These are phyloP conservation scores for Cercophora scortea DNA, from an alignment of 495 filamentous ascomycete species.

Conservation along the genomic window DNA sequence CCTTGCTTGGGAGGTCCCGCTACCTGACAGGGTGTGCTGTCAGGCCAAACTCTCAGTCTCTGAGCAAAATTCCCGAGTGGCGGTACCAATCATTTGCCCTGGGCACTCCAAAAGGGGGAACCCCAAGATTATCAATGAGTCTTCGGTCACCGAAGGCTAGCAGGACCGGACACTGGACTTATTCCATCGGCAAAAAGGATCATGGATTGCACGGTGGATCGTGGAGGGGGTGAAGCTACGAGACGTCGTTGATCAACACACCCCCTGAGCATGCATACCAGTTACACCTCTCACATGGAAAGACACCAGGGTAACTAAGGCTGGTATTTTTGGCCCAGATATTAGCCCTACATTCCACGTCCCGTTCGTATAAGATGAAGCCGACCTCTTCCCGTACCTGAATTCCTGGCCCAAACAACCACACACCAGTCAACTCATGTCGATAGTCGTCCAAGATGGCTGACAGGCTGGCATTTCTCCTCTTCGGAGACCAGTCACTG, in stretches of 20 bases:
- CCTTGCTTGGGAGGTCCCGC: constrained; percentile 18
- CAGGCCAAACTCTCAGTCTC: constrained; percentile 48
- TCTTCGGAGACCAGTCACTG: constrained; percentile 77
- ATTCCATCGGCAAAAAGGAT: constrained; percentile 26
- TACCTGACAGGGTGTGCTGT: constrained; percentile 20
- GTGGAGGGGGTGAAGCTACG: constrained; percentile 12
- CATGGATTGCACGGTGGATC: constrained; percentile 6
- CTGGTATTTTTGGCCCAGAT: constrained; percentile 12
- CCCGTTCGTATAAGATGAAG: constrained; percentile 11
- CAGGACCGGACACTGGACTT: constrained; percentile 22
- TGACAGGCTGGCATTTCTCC: constrained; percentile 38
- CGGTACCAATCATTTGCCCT: constrained; percentile 25
- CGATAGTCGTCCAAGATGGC: constrained; percentile 26
- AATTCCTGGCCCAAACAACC: constrained; percentile 2
- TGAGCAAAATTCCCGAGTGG: constrained; percentile 27
- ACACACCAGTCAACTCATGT: constrained; percentile 11
- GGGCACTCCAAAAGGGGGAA: constrained; percentile 27
- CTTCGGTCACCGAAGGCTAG: constrained; percentile 36
- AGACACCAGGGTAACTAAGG: constrained; percentile 4
- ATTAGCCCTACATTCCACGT: constrained; percentile 3
- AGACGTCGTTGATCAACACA: neutral
- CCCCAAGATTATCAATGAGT: constrained; percentile 31
- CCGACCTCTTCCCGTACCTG: constrained; percentile 8
- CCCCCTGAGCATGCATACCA: constrained; percentile 9
- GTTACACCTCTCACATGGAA: constrained; percentile 11